phyloP scores from a whole-genome alignment of 352 stramenopile genomes.

The Phytophthora pisi region DNA sequence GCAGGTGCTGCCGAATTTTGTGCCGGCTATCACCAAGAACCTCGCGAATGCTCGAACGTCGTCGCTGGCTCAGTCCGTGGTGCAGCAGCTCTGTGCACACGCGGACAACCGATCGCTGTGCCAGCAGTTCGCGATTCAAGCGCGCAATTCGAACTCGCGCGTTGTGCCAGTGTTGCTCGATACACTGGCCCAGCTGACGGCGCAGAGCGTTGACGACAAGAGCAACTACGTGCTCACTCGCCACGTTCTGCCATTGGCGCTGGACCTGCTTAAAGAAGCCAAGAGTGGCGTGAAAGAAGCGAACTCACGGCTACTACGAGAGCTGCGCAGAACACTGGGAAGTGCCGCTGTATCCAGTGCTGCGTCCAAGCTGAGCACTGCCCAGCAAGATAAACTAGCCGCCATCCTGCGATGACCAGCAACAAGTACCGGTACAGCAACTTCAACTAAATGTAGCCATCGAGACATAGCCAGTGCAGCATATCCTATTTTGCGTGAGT shows the following conservation, averaged over 20 bases:
- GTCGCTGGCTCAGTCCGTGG: conserved; percentile 39
- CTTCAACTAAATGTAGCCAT: conserved; percentile 14
- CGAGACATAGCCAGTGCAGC: background rate
- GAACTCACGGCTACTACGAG: conserved; percentile 48
- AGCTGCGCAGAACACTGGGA: conserved; percentile 37
- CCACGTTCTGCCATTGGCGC: conserved; percentile 71
- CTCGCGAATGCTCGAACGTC: conserved; percentile 63
- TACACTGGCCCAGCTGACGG: conserved; percentile 48
- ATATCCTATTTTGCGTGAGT: background rate
- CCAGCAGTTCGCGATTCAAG: conserved; percentile 58
- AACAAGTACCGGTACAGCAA: conserved; percentile 1
- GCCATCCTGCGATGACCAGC: conserved; percentile 44
- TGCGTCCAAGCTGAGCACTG: conserved; percentile 50
- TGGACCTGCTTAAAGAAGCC: conserved; percentile 76
- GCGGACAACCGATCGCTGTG: conserved; percentile 60
- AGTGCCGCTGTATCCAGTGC: conserved; percentile 18
- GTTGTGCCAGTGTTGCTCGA: conserved; percentile 66
- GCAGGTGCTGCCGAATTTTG: conserved; percentile 57
- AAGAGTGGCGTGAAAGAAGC: conserved; percentile 78
- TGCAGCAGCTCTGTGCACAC: conserved; percentile 53
- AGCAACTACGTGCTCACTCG: conserved; percentile 59
- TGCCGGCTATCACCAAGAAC: conserved; percentile 62
- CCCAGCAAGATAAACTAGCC: conserved; percentile 63
- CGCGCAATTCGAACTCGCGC: conserved; percentile 57
- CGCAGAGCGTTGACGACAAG: conserved; percentile 47